Evolutionary conservation across 2,329 filamentous ascomycete genomes (phyloP).

Genomic region (Paracoccidioides lutzii): DNA sequence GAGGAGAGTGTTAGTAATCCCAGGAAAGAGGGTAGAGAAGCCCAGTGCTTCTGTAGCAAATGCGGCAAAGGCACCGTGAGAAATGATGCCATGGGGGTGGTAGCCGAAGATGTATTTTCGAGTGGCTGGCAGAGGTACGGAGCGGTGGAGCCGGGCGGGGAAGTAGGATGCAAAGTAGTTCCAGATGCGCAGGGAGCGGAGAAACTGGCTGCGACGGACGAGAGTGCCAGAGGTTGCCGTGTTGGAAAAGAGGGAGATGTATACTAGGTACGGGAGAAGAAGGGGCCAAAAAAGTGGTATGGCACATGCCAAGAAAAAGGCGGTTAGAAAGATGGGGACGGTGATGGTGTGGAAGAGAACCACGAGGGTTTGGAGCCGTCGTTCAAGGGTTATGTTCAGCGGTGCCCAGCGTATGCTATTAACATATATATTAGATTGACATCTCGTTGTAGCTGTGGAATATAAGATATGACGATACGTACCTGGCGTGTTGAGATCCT

Average conservation of each 20-base stretch:
- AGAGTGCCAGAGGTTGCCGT: constrained; percentile 64
- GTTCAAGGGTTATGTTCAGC: constrained; percentile 55
- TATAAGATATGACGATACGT: background rate
- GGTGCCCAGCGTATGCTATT: constrained; percentile 71
- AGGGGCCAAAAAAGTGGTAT: constrained; percentile 87
- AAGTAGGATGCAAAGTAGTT: constrained; percentile 86
- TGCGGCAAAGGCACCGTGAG: constrained; percentile 83
- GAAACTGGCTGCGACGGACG: constrained; percentile 57
- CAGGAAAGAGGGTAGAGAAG: constrained; percentile 77
- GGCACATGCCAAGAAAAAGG: constrained; percentile 83
- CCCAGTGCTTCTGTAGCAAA: constrained; percentile 85
- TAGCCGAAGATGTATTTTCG: constrained; percentile 96
- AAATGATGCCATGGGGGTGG: constrained; percentile 95
- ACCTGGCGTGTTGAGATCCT: background rate
- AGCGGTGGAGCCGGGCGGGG: constrained; percentile 76
- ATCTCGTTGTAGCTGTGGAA: background rate
- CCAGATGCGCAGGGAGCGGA: constrained; percentile 67
- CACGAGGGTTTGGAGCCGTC: constrained; percentile 64
- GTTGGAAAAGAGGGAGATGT: constrained; percentile 62
- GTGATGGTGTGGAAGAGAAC: constrained; percentile 61
- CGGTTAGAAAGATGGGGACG: constrained; percentile 56
- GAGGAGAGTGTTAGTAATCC: constrained; percentile 83
- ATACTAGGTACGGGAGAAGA: constrained; percentile 63
- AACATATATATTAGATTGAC: background rate
- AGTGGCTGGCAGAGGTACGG: constrained; percentile 61